Evolutionary conservation across 1,139 yeast species (phyloP), one percentile per base, ranked within the genome.

Genomic region (Nakaseomyces nivariensis): DNA sequence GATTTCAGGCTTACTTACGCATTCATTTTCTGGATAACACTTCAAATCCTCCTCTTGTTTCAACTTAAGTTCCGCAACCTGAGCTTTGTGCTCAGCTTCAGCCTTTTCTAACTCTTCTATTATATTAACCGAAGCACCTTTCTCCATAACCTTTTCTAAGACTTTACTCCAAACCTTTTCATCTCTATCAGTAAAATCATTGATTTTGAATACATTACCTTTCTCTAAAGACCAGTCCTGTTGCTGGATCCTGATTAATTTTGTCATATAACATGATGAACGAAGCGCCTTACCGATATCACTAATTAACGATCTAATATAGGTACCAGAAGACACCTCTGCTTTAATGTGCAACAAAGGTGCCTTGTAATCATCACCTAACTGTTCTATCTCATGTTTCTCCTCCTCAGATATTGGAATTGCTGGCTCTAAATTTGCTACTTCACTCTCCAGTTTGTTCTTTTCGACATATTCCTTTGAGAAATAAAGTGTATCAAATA

Each of bases 281-380:
- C 83, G 83, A 63, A 90, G 70, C 0, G 92, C 84, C 54, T 86
- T 77, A 1, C 96, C 97, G 47, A 87, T 75, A 61, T 94, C 98
- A 67, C 95, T 88, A 46, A 92, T 75, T 51, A 94, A 71, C 13
- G 97, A 85, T 57, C 98, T 76, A 47, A 94, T 90, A 61, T 94
- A 94, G 0, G 98, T 92, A 1, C 99, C 99, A 0, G 97, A 88
- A 1, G 96, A 85, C 0, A 92, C 98, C 45, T 79, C 78, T 10
- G 95, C 79, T 10, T 76, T 76, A 57, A 92, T 77, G 59, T 85
- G 92, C 37, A 89, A 60, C 51, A 84, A 58, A 1, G 96, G 96
- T 2, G 79, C 78, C 50, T 71, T 67, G 52, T 71, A 72, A 13
- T 58, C 62, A 31, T 63, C 62, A 22, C 66, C 67, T 45, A 53